Conservation (phyloP, 768 basidiomycete genomes). For the Dacryopinax primogenitus region DNA sequence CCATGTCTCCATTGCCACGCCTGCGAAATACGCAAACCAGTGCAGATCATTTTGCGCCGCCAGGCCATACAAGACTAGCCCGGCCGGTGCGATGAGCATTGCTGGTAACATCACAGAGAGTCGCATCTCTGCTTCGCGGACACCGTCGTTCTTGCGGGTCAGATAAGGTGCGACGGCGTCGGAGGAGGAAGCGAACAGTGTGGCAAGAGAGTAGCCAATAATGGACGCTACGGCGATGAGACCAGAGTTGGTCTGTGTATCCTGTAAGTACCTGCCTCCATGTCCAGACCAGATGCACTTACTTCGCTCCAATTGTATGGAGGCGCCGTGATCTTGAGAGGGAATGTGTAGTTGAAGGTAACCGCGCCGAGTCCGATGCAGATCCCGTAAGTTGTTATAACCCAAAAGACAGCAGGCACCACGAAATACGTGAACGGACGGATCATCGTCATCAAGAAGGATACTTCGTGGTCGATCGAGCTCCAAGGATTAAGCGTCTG, state of each 20-base stretch:
- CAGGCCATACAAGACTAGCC: constrained; percentile 8
- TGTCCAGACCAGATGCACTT: background rate
- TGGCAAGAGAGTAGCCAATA: constrained; percentile 10
- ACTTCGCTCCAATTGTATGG: constrained; percentile 10
- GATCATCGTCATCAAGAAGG: constrained; percentile 9
- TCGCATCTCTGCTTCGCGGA: constrained; percentile 12
- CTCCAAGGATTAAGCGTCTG: constrained; percentile 10
- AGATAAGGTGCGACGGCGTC: constrained; percentile 4
- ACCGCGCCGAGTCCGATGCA: constrained; percentile 10
- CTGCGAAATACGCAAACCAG: constrained; percentile 11
- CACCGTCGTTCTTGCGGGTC: constrained; percentile 6
- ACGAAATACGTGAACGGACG: constrained; percentile 12
- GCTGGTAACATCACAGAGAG: constrained; percentile 10
- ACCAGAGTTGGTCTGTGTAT: constrained; percentile 7
- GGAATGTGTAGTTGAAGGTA: constrained; percentile 12
- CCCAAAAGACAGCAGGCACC: constrained; percentile 10
- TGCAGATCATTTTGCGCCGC: constrained; percentile 8
- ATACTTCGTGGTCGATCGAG: constrained; percentile 6
- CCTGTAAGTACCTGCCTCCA: background rate
- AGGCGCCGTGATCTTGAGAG: background rate
- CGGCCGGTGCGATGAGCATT: constrained; percentile 11
- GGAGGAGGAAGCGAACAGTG: constrained; percentile 10
- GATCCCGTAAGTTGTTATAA: constrained; percentile 11
- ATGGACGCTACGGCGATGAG: constrained; percentile 12
- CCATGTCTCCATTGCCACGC: constrained; percentile 8